These are phyloP conservation scores for Nannochloris sp. DNA, from an alignment of 139 green algal genomes.

Conservation along the genomic window DNA sequence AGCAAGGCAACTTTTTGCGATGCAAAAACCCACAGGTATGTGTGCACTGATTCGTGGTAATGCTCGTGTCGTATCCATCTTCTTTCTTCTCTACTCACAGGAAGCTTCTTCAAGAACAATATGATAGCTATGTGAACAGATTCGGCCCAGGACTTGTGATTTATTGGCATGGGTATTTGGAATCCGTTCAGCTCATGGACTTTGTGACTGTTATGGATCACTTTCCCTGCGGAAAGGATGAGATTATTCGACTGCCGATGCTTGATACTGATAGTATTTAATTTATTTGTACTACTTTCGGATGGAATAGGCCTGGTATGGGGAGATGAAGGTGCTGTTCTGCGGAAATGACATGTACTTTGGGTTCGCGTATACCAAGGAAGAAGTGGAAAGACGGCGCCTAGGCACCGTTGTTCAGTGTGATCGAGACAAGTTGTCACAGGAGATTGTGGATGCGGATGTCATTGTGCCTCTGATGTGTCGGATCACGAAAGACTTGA, in stretches of 20 bases:
- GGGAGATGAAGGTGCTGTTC: conserved; percentile 27
- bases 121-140: conserved; percentile 59
- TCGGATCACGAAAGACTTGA: conserved; percentile 14
- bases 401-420: conserved; percentile 24
- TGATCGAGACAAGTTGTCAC: conserved; percentile 16
- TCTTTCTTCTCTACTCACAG: background rate
- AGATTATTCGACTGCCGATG: background rate
- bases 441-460: conserved; percentile 25
- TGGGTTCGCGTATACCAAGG: conserved; percentile 25
- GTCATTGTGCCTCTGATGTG: conserved; percentile 49
- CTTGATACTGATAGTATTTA: background rate
- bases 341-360: conserved; percentile 31
- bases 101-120: conserved; percentile 43
- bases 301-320: background rate
- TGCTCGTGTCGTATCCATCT: no score
- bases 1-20: conserved; percentile 90
- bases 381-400: conserved; percentile 11
- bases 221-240: background rate
- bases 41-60: conserved; percentile 28
- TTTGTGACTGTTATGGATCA: background rate
- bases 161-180: conserved; percentile 83
- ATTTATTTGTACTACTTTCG: background rate
- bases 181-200: conserved; percentile 34
- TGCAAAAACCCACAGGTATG: conserved; percentile 18
- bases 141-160: conserved; percentile 84